Conservation (phyloP, 2,329 filamentous ascomycete species). For the Pseudodiploospora longispora region DNA sequence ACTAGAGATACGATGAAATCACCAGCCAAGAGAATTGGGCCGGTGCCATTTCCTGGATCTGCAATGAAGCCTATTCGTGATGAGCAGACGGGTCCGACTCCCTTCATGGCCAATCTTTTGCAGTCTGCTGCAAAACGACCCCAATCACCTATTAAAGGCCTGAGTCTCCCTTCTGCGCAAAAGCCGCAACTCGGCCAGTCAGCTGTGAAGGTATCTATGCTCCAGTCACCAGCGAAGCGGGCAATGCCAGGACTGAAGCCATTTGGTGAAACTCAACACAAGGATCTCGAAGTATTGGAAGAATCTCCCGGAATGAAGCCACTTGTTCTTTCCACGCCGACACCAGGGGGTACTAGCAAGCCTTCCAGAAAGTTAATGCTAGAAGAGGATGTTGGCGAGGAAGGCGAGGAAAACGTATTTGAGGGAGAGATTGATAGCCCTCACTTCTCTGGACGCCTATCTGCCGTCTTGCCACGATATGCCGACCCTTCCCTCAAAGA, state of each 20-base stretch:
- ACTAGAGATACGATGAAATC: constrained; percentile 48
- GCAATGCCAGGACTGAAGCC: constrained; percentile 27
- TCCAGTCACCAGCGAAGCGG: constrained; percentile 46
- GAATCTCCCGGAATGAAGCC: constrained; percentile 29
- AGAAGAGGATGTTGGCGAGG: constrained; percentile 21
- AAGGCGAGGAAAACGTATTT: constrained; percentile 23
- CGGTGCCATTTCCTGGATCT: constrained; percentile 24
- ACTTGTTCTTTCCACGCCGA: constrained; percentile 24
- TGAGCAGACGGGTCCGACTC: constrained; percentile 12
- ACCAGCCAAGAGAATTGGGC: constrained; percentile 40
- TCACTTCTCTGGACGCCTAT: constrained; percentile 37
- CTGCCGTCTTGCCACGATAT: constrained; percentile 35
- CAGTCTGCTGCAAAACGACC: constrained; percentile 45
- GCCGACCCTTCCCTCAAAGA: constrained; percentile 30
- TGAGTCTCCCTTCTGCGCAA: constrained; percentile 19
- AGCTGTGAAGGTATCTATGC: constrained; percentile 37
- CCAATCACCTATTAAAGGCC: constrained; percentile 34
- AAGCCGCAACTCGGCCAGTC: constrained; percentile 25
- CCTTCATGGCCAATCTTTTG: constrained; percentile 33
- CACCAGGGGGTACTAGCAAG: constrained; percentile 14
- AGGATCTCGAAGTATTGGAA: constrained; percentile 12
- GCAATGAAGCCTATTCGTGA: constrained; percentile 18
- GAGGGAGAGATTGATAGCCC: constrained; percentile 26
- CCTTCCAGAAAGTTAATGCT: constrained; percentile 31
- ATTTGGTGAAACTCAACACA: constrained; percentile 18